Evolutionary conservation across 108 stramenopile species (phyloP).

Genomic region (Mediolabrus comicus): DNA sequence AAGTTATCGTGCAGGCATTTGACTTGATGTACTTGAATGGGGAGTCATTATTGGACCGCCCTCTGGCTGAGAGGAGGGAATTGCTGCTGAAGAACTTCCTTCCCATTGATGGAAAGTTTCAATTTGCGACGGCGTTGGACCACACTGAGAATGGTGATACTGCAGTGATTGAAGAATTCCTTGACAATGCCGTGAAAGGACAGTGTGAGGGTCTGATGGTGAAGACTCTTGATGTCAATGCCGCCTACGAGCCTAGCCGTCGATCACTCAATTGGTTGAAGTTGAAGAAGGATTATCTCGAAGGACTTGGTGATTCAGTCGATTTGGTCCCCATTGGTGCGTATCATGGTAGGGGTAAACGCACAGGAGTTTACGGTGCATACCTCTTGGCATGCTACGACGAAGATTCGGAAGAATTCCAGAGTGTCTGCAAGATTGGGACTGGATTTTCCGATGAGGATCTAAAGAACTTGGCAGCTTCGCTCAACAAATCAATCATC

Average conservation of each 20-base stretch:
- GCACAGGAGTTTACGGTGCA: constrained; percentile 95
- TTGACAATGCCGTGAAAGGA: constrained; percentile 94
- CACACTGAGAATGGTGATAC: constrained; percentile 81
- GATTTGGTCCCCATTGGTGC: constrained; percentile 99
- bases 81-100: constrained; percentile 83
- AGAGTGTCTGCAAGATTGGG: constrained; percentile 98
- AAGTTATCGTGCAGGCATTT: constrained; percentile 98
- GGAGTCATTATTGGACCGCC: constrained; percentile 73
- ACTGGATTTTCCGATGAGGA: constrained; percentile 99
- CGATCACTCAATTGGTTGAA: constrained; percentile 99
- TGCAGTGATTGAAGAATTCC: constrained; percentile 88
- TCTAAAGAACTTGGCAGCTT: constrained; percentile 75
- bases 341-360: constrained; percentile 93
- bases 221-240: constrained; percentile 93
- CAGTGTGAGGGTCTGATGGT: constrained; percentile 99
- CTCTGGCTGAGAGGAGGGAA: constrained; percentile 82
- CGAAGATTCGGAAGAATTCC: constrained; percentile 93
- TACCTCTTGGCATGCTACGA: constrained; percentile 99
- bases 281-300: constrained; percentile 99
- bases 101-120: constrained; percentile 88
- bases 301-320: constrained; percentile 96
- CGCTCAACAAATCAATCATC: constrained; percentile 72
- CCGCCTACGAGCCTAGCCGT: constrained; percentile 93
- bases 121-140: constrained; percentile 68
- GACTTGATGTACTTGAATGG: constrained; percentile 99